A percentile compares a stretch with the other conserved stretches of the same genome.
These are phyloP conservation scores for Backusella circina DNA, from an alignment of 192 early-diverging fungal species.

Conservation along the genomic window DNA sequence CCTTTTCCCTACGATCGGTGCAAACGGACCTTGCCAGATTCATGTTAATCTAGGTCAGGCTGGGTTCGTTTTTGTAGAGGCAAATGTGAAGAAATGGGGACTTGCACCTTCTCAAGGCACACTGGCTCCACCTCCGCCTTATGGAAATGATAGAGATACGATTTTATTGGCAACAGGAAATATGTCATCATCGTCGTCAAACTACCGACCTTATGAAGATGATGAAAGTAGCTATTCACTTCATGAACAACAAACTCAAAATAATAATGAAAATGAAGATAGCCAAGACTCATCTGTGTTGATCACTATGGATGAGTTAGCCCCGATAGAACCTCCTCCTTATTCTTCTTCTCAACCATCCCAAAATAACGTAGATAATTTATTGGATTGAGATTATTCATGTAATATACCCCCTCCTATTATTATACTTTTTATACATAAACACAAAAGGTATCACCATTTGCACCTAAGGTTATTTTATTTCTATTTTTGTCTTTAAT, in stretches of 20 bases:
- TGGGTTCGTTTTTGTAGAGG: conserved; percentile 80
- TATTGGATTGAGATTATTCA: background rate
- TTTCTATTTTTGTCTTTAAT: background rate
- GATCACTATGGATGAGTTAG: background rate
- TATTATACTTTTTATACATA: background rate
- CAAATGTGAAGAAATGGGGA: conserved; percentile 83
- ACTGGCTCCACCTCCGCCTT: conserved; percentile 69
- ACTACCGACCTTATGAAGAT: background rate
- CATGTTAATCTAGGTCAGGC: conserved; percentile 42
- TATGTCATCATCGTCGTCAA: background rate
- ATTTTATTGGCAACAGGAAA: conserved; percentile 48
- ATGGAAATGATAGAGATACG: conserved; percentile 69
- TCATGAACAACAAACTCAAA: background rate
- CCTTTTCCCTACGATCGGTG: conserved; percentile 41
- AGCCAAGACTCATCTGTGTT: background rate
- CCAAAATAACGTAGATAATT: background rate
- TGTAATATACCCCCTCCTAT: background rate
- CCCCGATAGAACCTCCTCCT: background rate
- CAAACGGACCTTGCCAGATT: conserved; percentile 40
- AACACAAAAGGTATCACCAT: background rate
- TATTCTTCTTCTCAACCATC: background rate
- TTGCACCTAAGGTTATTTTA: background rate
- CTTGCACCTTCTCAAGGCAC: conserved; percentile 71
- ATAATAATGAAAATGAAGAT: background rate
- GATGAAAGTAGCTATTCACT: background rate